Evolutionary conservation across 2,329 filamentous ascomycete genomes (phyloP), one percentile per base, ranked within the genome.

Genomic region (Fusarium veterinarium): DNA sequence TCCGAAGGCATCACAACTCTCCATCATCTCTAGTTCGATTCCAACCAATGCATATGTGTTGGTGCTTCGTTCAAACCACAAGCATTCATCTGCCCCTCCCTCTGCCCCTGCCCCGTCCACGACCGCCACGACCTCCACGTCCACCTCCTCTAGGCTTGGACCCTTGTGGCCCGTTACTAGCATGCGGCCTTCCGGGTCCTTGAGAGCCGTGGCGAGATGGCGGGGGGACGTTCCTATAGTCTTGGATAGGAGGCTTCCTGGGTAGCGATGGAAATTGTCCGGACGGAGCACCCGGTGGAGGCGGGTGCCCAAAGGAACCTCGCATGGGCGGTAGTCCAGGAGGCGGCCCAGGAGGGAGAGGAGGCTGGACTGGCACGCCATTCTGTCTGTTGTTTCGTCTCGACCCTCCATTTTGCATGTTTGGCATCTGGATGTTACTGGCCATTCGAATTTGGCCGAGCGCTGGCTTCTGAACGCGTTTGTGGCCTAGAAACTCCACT

Each of bases 401-500:
- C 40, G 58, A 44, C 52, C 51, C 58, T 45, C 60, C 67, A 23
- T 61, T 64, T 33, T 67, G 67, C n/a, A 49, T 64, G 56, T 74
- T 70, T 23, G 81, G 81, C 74, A 83, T 78, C 74, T 83, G 82
- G 44, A 84, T 82, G 65, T 83, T 84, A 73, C 79, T 83, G 8
- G 83, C 78, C 78, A 84, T 75, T 38, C 80, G 81, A 64, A 84
- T 84, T 63, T 80, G 79, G 13, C 82, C 82, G 14, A 79, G 53
- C 30, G 67, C 76, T 57, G 70, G 78, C 60, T 78, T 79, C 71
- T 80, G 78, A 17, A 81, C 78, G 38, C 75, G 64, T 37, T 77
- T 80, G 42, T 79, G 77, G 16, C 82, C 81, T 38, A 85, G 79
- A 63, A 86, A 86, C 44, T 84, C 83, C 25, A 81, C 78, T 25